Percentiles rank a stretch among this genome's conserved stretches.
These are phyloP conservation scores for Aspergillus luchuensis DNA, from an alignment of 2,329 filamentous ascomycete species.

Conservation along the genomic window DNA sequence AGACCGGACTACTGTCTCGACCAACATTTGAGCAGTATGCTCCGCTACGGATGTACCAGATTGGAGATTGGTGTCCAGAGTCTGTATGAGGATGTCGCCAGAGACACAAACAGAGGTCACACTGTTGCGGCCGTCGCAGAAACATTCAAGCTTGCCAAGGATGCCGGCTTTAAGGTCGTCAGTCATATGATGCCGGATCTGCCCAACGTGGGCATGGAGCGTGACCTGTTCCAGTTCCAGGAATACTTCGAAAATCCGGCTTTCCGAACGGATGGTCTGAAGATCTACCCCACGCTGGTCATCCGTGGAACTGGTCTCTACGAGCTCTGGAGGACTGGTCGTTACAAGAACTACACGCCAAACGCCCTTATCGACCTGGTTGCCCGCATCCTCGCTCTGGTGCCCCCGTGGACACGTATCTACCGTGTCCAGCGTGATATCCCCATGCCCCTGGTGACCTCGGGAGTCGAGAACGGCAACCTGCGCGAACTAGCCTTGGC, in stretches of 20 bases:
- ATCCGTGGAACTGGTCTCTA: conserved; percentile 96
- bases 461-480: conserved; percentile 97
- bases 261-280: conserved; percentile 93
- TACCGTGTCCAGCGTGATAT: conserved; percentile 98
- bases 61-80: conserved; percentile 95
- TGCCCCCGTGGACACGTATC: conserved; percentile 97
- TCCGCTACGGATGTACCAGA: conserved; percentile 95
- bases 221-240: conserved; percentile 92
- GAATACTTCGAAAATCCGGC: conserved; percentile 98
- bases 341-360: conserved; percentile 98
- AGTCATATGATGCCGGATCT: conserved; percentile 99
- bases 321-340: conserved; percentile 93
- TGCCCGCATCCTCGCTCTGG: conserved; percentile 89
- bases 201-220: conserved; percentile 97
- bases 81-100: conserved; percentile 95
- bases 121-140: conserved; percentile 94
- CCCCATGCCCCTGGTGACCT: conserved; percentile 99
- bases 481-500: conserved; percentile 88
- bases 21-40: conserved; percentile 92
- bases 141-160: conserved; percentile 95
- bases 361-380: conserved; percentile 96
- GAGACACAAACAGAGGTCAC: conserved; percentile 95
- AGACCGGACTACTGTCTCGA: conserved; percentile 95
- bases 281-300: conserved; percentile 96
- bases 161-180: conserved; percentile 97